Evolutionary conservation across 108 stramenopile species (phyloP).

Genomic region (Chaetoceros muelleri): DNA sequence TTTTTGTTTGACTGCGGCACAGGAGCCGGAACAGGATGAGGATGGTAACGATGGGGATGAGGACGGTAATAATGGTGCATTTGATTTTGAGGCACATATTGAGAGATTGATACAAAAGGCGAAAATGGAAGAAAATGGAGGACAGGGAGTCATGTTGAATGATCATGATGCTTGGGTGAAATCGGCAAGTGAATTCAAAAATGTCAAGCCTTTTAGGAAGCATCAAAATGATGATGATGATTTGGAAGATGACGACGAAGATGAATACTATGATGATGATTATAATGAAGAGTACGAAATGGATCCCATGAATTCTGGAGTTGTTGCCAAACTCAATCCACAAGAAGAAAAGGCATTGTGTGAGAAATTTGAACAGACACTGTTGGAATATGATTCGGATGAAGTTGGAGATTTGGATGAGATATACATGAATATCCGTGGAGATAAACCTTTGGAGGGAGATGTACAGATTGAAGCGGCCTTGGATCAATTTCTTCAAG

Average conservation of each 20-base stretch:
- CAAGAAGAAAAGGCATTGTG: conserved; percentile 64
- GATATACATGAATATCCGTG: conserved; percentile 55
- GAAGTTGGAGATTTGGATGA: conserved; percentile 61
- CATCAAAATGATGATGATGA: conserved; percentile 25
- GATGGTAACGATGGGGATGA: conserved; percentile 14
- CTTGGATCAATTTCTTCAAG: conserved; percentile 69
- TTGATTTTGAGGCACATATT: conserved; percentile 94
- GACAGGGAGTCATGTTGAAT: conserved; percentile 14
- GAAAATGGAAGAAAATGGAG: conserved; percentile 29
- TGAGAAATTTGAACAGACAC: conserved; percentile 72
- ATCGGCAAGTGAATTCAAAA: conserved; percentile 16
- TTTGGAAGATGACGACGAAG: conserved; percentile 36
- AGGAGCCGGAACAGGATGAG: conserved; percentile 37
- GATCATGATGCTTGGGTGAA: conserved; percentile 4
- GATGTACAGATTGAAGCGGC: conserved; percentile 69
- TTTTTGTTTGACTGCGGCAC: conserved; percentile 83
- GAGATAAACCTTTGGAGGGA: conserved; percentile 58
- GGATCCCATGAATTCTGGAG: conserved; percentile 17
- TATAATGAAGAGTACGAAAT: conserved; percentile 33
- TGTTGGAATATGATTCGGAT: conserved; percentile 86
- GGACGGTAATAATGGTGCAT: conserved; percentile 34
- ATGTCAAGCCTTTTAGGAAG: conserved; percentile 14
- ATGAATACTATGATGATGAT: conserved; percentile 16
- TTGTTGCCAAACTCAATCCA: conserved; percentile 22
- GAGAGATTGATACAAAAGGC: conserved; percentile 80